Conservation (phyloP, 305 asterid species). For the Fraxinus velutina region DNA sequence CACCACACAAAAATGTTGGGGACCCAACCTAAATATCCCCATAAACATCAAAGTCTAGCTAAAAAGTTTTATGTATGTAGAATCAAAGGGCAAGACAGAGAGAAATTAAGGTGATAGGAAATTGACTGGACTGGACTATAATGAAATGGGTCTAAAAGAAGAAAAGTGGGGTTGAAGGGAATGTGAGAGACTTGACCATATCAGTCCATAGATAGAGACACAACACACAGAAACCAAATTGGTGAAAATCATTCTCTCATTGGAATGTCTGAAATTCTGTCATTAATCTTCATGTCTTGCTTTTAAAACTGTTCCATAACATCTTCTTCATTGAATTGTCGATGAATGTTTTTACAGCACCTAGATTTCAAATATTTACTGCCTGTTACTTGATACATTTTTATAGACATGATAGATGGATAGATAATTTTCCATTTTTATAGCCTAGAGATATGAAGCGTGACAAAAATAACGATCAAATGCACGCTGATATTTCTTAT, state of each 20-base stretch:
- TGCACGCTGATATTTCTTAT: not conserved
- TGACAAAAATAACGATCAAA: not conserved
- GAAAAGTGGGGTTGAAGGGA: constrained; percentile 26
- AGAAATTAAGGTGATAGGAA: not conserved
- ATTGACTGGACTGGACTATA: not conserved
- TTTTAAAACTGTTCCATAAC: not conserved
- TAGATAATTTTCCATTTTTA: not conserved
- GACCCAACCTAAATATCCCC: not conserved
- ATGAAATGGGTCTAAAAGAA: constrained; percentile 25
- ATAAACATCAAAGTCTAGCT: not conserved
- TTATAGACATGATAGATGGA: not conserved
- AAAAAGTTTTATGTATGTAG: not conserved
- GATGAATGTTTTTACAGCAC: not conserved
- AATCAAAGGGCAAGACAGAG: not conserved
- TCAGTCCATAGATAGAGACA: constrained; percentile 29
- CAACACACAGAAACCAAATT: constrained; percentile 26
- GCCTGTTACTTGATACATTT: not conserved
- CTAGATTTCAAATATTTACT: not conserved
- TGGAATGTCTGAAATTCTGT: constrained; percentile 38
- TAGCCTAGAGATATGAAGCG: not conserved
- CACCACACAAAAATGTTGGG: not conserved
- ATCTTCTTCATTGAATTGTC: constrained; percentile 18
- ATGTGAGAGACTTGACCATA: constrained; percentile 25
- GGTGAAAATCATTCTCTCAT: constrained; percentile 34
- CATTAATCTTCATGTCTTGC: constrained; percentile 19